Base-by-base conservation (phyloP, 2,329 filamentous ascomycete species). In the Ramularia endophylla region DNA sequence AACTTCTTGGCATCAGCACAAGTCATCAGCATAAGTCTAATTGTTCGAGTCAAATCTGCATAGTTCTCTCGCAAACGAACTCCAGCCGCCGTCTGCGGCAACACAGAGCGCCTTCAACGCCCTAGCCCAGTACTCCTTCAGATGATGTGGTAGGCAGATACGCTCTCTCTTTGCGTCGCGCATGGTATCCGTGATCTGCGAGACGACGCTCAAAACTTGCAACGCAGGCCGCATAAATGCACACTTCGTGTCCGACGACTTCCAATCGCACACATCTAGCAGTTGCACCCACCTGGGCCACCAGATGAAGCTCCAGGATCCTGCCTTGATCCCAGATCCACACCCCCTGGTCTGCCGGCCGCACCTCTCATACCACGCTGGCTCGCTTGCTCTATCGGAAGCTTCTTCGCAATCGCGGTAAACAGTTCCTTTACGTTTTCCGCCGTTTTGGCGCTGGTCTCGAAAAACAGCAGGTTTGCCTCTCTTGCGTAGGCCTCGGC, bases 361-460 rank as follows among this genome's bases (percentile, higher is more conserved):
- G 66, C 68, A 8, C 58, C 55, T 56, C 89, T 77, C 61, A 89
- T 75, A 65, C 89, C 89, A 63, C 90, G 80, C 50, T 90, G 87
- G n/a, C 89, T 90, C 37, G 82, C 89, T 68, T 97, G 92, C 62
- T 98, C 92, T 55, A 97, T 81, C 22, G 92, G 92, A 52, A 98
- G 75, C 70, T 95, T 97, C 82, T 90, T 95, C 48, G 92, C 92
- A 63, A 98, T 97, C 44, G 88, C 88, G 30, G 90, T 95, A 69
- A 98, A 98, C 39, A 98, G 75, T 56, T 97, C 92, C 59, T 82
- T 80, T 41, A 98, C 92, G 58, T 98, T 98, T 69, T 94, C 88
- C 43, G 88, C 85, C 27, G 90, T 95, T 76, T 98, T 98, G 53
- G 92, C 92, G 8, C 89, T 95, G 3, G 92, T 98, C 68, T 98